These are phyloP conservation scores for Microcyclosporella mali DNA, from an alignment of 2,329 filamentous ascomycete genomes.

Conservation along the genomic window DNA sequence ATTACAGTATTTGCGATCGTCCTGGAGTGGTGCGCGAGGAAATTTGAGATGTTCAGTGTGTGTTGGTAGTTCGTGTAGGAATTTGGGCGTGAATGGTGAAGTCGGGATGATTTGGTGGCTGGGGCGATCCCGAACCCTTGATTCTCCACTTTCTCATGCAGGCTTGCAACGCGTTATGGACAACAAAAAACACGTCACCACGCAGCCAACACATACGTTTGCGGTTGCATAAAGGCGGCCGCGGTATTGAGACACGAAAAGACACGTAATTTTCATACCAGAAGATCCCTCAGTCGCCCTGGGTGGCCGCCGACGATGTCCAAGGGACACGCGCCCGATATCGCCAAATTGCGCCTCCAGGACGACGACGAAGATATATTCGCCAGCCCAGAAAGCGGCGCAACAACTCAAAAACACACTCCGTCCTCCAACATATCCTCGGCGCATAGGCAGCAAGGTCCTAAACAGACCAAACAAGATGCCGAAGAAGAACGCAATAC, in stretches of 20 bases:
- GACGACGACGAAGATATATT: slow-evolving; percentile 53
- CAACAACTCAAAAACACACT: slow-evolving; percentile 28
- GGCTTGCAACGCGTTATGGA: neutral
- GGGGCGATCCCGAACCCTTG: neutral
- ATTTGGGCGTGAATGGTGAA: neutral
- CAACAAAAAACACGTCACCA: slow-evolving; percentile 16
- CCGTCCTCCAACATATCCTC: slow-evolving; percentile 24
- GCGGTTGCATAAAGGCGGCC: too few species aligned
- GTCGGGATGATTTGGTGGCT: slow-evolving; percentile 7
- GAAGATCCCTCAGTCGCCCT: neutral
- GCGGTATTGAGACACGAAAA: neutral
- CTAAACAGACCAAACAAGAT: slow-evolving; percentile 25
- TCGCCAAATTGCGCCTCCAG: slow-evolving; percentile 41
- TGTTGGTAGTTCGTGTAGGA: neutral
- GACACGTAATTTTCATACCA: slow-evolving; percentile 3
- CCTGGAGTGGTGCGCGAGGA: slow-evolving; percentile 2
- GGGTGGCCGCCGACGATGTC: slow-evolving; percentile 21
- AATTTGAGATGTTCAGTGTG: neutral
- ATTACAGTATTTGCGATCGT: too few species aligned
- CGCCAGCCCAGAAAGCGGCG: slow-evolving; percentile 46
- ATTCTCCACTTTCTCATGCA: too few species aligned
- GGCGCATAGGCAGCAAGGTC: slow-evolving; percentile 38
- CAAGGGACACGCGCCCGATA: slow-evolving; percentile 23
- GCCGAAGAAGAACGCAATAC: slow-evolving; percentile 65
- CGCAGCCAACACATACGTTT: too few species aligned